A percentile compares a stretch with the other conserved stretches of the same genome.
phyloP scores from a whole-genome alignment of 192 early-diverging fungal genomes.

The Mortierella antarctica region DNA sequence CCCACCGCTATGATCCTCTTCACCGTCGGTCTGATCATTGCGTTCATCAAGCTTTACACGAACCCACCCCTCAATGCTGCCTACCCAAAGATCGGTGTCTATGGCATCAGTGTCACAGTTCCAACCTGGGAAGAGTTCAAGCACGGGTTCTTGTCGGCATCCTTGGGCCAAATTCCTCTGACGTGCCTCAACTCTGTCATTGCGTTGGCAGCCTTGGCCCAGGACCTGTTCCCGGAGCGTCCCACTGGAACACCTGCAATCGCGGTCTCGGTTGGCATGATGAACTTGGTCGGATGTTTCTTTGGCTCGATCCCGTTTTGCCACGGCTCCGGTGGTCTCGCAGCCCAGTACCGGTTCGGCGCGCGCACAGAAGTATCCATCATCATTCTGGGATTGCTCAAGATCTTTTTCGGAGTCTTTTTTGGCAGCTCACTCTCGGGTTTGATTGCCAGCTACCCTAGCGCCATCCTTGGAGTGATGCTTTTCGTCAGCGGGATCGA shows the following conservation, averaged over 20 bases:
- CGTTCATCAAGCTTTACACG: slow-evolving; percentile 64
- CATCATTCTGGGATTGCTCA: slow-evolving; percentile 78
- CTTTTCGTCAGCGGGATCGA: slow-evolving; percentile 86
- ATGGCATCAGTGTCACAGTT: slow-evolving; percentile 63
- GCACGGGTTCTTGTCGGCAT: slow-evolving; percentile 81
- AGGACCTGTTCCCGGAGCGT: slow-evolving; percentile 84
- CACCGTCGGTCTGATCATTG: slow-evolving; percentile 74
- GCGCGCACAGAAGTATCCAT: slow-evolving; percentile 85
- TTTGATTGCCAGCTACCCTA: slow-evolving; percentile 79
- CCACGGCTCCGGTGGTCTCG: slow-evolving; percentile 89
- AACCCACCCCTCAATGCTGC: slow-evolving; percentile 45
- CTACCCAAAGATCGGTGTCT: slow-evolving; percentile 62
- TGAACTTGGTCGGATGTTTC: slow-evolving; percentile 83
- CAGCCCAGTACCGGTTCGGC: slow-evolving; percentile 95
- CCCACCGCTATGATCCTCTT: slow-evolving; percentile 82
- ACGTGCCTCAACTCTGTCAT: slow-evolving; percentile 90
- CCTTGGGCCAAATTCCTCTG: slow-evolving; percentile 88
- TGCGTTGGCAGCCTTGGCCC: slow-evolving; percentile 77
- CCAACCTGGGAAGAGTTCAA: slow-evolving; percentile 75
- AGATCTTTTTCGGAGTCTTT: slow-evolving; percentile 81
- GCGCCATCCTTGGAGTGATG: slow-evolving; percentile 87
- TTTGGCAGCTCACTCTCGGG: slow-evolving; percentile 84
- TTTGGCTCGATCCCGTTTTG: slow-evolving; percentile 83
- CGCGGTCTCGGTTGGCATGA: slow-evolving; percentile 75
- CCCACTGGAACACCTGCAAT: slow-evolving; percentile 63